Evolutionary conservation across 192 early-diverging fungal genomes (phyloP), one percentile per base, ranked within the genome.

Genomic region (Backusella macrospora): DNA sequence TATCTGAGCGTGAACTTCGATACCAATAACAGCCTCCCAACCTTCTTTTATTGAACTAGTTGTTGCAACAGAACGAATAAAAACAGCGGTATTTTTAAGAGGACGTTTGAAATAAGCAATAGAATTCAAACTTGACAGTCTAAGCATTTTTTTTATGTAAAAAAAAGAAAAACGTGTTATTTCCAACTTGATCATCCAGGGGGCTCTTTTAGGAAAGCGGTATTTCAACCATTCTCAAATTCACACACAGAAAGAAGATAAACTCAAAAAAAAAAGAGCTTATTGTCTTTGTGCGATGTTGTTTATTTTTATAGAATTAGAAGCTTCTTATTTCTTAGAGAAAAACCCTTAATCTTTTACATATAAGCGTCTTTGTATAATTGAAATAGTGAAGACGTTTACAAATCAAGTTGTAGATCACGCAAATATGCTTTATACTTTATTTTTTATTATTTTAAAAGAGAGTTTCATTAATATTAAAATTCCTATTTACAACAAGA

Each of bases 1-100:
- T 16, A 98, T 81, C 82, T 96, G 95, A 14, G 90, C 91, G 70
- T 98, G 96, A 18, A 98, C 85, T 82, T 98, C 96, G 2, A 98
- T 84, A 1, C 96, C 96, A 69, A 98, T 93, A 49, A 93, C 85
- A 9, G 91, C 81, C 66, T 90, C 83, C 87, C 90, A 93, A 0
- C 73, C 71, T 16, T 75, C 68, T 21, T 77, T 71, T 64, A 46
- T 66, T 14, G 16, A 34, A 26, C 23, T 52, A 15, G 72, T 66
- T 39, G 45, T 49, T 23, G 52, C 2, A 26, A 59, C 18, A 7
- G 49, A 21, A 8, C 49, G 49, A 52, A 52, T 52, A 52, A 52
- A 23, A 6, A n/a, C n/a, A 59, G 52, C 5, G 23, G 29, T 34
- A 34, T 34, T 34, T 2, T 34, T 34, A 34, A 34, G 1, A 34